Evolutionary conservation across 73 alveolate species (phyloP), one percentile per base, ranked within the genome.

Genomic region (Breviolum minutum): DNA sequence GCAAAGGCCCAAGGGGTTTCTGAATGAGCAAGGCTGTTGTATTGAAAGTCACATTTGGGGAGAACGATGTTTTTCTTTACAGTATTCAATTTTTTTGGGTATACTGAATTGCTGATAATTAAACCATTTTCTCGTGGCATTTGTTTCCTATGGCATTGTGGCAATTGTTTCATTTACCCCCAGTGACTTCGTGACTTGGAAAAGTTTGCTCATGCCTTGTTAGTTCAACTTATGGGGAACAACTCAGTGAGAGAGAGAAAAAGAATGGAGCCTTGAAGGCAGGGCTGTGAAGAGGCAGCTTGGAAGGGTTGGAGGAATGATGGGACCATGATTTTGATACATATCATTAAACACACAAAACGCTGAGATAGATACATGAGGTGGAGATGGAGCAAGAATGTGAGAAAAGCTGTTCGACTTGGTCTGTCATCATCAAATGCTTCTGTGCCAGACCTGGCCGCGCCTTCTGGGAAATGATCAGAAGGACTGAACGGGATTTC

Each of bases 351-450:
- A 10, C 14, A 30, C 14, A 17, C 86, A 77, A 8, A 77, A n/a
- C 86, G 22, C 24, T 77, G 86, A 77, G 86, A 77, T 77, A 27
- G 86, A n/a, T 22, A 77, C 86, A 77, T 77, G 22, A 27, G 24
- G 22, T 77, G 61, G 86, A n/a, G 86, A n/a, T 16, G 86, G 86
- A 77, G 86, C 86, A 7, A 63, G 86, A 27, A 77, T 77, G 86
- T 30, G 61, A 61, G 11, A 27, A 77, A 24, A 77, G 61, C 63
- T 20, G n/a, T 24, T n/a, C 86, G 86, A 76, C 17, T 17, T 66
- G 17, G 11, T 13, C 11, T 66, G 24, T 66, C 74, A 13, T 13
- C 17, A 66, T 66, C 11, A 66, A 66, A 66, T 66, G n/a, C n/a
- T n/a, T n/a, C n/a, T n/a, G n/a, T n/a, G n/a, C n/a, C n/a, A n/a